These are phyloP conservation scores for Nakazawaea sp. DNA, from an alignment of 805 yeast genomes.

Conservation along the genomic window DNA sequence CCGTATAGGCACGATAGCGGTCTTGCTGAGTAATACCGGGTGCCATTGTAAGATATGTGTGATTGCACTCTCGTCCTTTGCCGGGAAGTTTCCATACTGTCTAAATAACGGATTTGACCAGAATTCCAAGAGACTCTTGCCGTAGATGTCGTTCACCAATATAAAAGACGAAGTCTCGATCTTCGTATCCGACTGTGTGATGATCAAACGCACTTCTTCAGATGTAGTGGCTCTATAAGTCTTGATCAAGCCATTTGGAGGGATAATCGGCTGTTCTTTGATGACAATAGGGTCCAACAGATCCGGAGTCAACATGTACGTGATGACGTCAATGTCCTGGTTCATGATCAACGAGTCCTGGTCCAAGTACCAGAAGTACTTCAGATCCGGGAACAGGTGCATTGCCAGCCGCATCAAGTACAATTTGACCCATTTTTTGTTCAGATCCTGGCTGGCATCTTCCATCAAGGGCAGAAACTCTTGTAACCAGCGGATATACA, in stretches of 20 bases:
- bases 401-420: conserved; percentile 78
- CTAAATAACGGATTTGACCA: conserved; percentile 73
- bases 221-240: conserved; percentile 60
- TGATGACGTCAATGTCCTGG: conserved; percentile 49
- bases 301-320: conserved; percentile 54
- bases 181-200: conserved; percentile 64
- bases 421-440: conserved; percentile 54
- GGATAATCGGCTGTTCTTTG: conserved; percentile 66
- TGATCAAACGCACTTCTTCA: conserved; percentile 46
- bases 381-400: conserved; percentile 87
- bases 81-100: conserved; percentile 54
- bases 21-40: conserved; percentile 65
- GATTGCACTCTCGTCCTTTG: conserved; percentile 59
- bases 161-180: conserved; percentile 67
- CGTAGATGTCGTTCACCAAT: conserved; percentile 56
- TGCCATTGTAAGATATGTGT: conserved; percentile 96
- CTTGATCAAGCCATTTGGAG: conserved; percentile 58
- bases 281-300: conserved; percentile 56
- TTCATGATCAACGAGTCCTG: conserved; percentile 74
- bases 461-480: conserved; percentile 66
- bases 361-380: conserved; percentile 86
- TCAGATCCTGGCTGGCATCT: conserved; percentile 31
- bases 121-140: conserved; percentile 67
- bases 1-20: conserved; percentile 66
- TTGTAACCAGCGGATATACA: conserved; percentile 78